Evolutionary conservation across 2,329 filamentous ascomycete genomes (phyloP).

Genomic region (Paraconiothyrium brasiliense): DNA sequence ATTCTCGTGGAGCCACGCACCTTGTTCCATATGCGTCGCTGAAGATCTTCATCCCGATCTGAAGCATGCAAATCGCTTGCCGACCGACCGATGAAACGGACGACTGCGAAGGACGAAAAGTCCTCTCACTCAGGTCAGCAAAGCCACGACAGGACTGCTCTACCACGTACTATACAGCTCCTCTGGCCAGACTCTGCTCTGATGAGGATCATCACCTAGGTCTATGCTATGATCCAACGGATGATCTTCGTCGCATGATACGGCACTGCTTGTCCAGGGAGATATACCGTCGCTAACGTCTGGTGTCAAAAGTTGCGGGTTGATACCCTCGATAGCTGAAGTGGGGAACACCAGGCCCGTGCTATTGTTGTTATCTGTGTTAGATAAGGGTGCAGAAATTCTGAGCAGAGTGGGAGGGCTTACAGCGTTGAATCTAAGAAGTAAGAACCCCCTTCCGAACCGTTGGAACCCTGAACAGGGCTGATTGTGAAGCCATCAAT

Average conservation of each 20-base stretch:
- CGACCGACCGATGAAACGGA: neutral
- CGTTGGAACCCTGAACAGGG: neutral
- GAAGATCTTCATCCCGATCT: slow-evolving; percentile 3
- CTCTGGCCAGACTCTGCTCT: neutral
- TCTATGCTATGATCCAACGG: slow-evolving; percentile 4
- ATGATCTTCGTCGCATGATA: slow-evolving; percentile 1
- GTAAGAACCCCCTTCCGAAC: neutral
- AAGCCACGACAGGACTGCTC: neutral
- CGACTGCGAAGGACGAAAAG: slow-evolving; percentile 3
- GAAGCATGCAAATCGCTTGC: neutral
- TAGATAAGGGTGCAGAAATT: neutral
- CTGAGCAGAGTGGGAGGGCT: neutral
- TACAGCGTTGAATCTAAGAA: neutral
- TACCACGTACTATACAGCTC: neutral
- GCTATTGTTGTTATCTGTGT: slow-evolving; percentile 1
- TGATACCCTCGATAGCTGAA: neutral
- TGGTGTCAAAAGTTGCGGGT: neutral
- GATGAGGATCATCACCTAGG: neutral
- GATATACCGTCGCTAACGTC: slow-evolving; percentile 2
- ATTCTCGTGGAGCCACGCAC: slow-evolving; percentile 1
- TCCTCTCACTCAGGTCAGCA: neutral
- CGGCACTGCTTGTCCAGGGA: neutral
- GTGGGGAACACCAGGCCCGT: neutral
- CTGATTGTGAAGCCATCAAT: neutral
- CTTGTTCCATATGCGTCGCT: slow-evolving; percentile 1